phyloP scores from a whole-genome alignment of 129 eudicot species.

The Lactuca saligna region DNA sequence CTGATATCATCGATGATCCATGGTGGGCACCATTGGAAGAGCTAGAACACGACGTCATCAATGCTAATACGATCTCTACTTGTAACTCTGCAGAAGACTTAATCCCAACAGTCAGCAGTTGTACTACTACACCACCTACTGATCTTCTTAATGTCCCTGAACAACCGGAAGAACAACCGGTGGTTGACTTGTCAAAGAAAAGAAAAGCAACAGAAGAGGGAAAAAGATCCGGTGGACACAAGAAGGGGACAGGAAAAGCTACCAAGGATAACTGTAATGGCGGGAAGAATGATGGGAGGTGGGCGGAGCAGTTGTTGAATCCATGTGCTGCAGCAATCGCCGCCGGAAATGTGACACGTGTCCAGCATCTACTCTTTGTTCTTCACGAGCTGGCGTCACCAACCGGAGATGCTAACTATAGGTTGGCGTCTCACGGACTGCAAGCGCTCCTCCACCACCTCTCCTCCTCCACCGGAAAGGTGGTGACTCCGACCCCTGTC shows the following conservation, averaged over 20 bases:
- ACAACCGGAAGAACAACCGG: constrained; percentile 31
- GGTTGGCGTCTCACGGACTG: constrained; percentile 75
- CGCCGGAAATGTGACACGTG: constrained; percentile 55
- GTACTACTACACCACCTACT: constrained; percentile 37
- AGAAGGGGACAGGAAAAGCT: constrained; percentile 43
- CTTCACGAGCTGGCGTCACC: constrained; percentile 72
- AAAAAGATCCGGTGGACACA: constrained; percentile 46
- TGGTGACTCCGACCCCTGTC: not conserved
- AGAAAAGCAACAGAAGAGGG: constrained; percentile 45
- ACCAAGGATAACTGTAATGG: constrained; percentile 31
- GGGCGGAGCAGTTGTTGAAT: constrained; percentile 90
- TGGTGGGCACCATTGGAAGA: constrained; percentile 46
- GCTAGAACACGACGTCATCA: constrained; percentile 30
- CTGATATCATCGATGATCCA: constrained; percentile 41
- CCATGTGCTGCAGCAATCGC: constrained; percentile 79
- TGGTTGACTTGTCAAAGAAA: constrained; percentile 50
- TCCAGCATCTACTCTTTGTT: constrained; percentile 72
- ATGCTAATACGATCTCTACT: constrained; percentile 26
- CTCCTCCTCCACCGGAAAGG: constrained; percentile 35
- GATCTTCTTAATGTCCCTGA: constrained; percentile 23
- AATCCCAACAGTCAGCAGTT: constrained; percentile 31
- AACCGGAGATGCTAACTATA: constrained; percentile 74
- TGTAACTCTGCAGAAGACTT: constrained; percentile 31
- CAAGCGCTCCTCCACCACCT: constrained; percentile 64
- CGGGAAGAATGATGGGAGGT: constrained; percentile 57